Evolutionary conservation across 768 basidiomycete genomes (phyloP), one percentile per base, ranked within the genome.

Genomic region (Agaricus subrufescens): DNA sequence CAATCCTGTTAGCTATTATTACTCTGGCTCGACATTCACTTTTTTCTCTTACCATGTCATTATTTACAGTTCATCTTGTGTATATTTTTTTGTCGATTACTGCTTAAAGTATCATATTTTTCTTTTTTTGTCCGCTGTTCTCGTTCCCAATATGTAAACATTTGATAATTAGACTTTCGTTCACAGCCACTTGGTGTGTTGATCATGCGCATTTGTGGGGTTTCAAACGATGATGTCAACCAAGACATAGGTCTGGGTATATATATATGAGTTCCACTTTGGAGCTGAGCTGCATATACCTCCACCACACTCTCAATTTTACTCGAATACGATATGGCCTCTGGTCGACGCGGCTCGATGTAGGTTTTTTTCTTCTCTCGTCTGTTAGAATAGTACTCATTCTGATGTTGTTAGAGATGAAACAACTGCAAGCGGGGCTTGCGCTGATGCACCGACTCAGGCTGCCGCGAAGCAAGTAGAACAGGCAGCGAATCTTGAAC

Each of bases 391-490:
- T 15, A 3, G 14, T 44, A n/a, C 50, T 44, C 2, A 52, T 15
- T 12, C 8, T 54, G 75, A 75, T 26, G 67, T 60, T 54, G 67
- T 72, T 23, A 68, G 73, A 60, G 66, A 70, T 54, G 75, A 79
- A 61, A 85, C 84, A 3, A 78, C 80, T n/a, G 85, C 82, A 9
- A 81, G 78, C 1, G 67, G 75, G 46, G 79, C 81, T 8, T 76
- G 77, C 45, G 69, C 75, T 2, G 68, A 82, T 40, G 81, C 83
- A 2, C 73, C 77, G 6, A 80, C 69, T 46, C 26, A 67, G 19
- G 42, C 59, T 27, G 67, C 73, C 10, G 76, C 80, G 2, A 68
- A 66, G 11, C 65, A 83, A 61, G 72, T 84, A 7, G 76, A 77
- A 56, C 65, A 65, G 50, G 82, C 81, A 56, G 81, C 78, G 0